Evolutionary conservation across 2,329 filamentous ascomycete species (phyloP), one percentile per base, ranked within the genome.

Genomic region (Elsinoe australis): DNA sequence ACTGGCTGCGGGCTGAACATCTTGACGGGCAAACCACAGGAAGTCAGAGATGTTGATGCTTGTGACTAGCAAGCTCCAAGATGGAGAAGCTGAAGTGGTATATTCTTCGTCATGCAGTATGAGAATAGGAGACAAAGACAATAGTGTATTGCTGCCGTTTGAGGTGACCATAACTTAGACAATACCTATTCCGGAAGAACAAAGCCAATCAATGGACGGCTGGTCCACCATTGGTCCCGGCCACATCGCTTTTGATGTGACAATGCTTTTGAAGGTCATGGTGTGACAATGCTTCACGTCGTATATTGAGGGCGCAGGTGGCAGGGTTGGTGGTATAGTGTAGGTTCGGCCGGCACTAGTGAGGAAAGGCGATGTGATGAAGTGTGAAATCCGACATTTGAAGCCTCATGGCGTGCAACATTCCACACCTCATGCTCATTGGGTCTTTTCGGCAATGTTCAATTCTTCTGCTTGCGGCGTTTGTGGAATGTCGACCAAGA

Each of bases 401-500:
- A 24, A 24, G 29, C 15, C 44, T 34, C 35, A 19, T 35, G 44
- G 35, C 26, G 35, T 10, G 8, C 15, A 24, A 21, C n/a, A 14
- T 44, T 44, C 26, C 39, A 44, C 35, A 34, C 44, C 44, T 47
- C 29, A 24, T 15, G 24, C 28, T 44, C 39, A 44, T 12, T 17
- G 29, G 24, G 39, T 44, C 28, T 44, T 44, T 26, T 35, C 47
- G 47, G 47, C 34, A 18, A 42, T 62, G 48, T 66, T 65, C 2
- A 72, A 62, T 52, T 71, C 69, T 36, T 70, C 68, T 0, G 70
- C 65, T 1, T 63, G 66, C 19, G 70, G 69, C 9, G 63, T 64
- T 31, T 61, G 54, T 1, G 70, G 69, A 9, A 72, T 57, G 55
- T 72, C 66, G 4, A 71, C 67, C 34, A 73, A 59, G 1, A 73